Conservation (phyloP, 148 eudicot species). For the Fagopyrum tataricum region DNA sequence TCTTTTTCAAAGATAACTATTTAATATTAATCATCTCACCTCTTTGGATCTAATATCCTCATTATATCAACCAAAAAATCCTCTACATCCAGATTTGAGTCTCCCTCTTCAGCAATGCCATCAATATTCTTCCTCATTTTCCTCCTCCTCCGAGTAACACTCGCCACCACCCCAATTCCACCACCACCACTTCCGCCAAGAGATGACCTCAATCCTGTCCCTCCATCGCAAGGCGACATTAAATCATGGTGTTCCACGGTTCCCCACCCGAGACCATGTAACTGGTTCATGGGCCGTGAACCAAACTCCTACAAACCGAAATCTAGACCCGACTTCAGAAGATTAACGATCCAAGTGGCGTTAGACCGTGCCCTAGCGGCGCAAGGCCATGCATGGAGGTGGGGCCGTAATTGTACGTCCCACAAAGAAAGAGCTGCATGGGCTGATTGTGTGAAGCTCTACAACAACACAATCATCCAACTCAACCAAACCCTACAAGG, state of each 20-base stretch:
- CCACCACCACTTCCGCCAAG: background rate
- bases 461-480: slow-evolving; percentile 27
- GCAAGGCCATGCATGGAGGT: slow-evolving; percentile 13
- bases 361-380: slow-evolving; percentile 22
- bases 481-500: slow-evolving; percentile 27
- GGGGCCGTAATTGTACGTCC: slow-evolving; percentile 20
- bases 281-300: background rate
- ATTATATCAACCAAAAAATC: background rate
- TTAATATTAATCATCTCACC: background rate
- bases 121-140: background rate
- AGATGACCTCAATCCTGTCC: background rate
- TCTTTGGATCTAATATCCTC: background rate
- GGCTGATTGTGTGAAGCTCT: slow-evolving; percentile 33
- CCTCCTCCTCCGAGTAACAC: background rate
- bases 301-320: background rate
- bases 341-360: slow-evolving; percentile 30
- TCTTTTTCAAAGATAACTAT: background rate
- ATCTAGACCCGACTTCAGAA: slow-evolving; percentile 24
- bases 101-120: background rate
- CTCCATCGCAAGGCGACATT: background rate
- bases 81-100: slow-evolving; percentile 1
- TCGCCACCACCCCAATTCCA: background rate
- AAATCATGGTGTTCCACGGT: slow-evolving; percentile 3
- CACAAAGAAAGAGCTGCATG: slow-evolving; percentile 17
- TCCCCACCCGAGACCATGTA: slow-evolving; percentile 7